These are phyloP conservation scores for Friedmanniomyces simplex DNA, from an alignment of 495 filamentous ascomycete genomes.

Conservation along the genomic window DNA sequence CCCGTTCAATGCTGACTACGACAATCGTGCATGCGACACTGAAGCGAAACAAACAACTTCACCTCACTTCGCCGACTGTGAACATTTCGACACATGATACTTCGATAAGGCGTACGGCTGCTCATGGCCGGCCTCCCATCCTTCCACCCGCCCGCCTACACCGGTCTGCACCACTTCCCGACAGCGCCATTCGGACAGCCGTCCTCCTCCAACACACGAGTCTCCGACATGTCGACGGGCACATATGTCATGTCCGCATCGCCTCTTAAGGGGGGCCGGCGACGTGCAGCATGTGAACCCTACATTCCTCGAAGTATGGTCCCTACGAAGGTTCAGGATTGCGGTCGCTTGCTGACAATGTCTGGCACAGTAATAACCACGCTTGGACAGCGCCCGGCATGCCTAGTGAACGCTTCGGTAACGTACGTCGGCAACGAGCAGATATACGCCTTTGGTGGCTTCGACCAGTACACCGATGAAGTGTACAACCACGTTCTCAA, in stretches of 20 bases:
- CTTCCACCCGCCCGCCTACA: slow-evolving; percentile 17
- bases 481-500: slow-evolving; percentile 96
- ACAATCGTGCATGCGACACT: neutral
- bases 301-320: slow-evolving; percentile 48
- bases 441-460: slow-evolving; percentile 98
- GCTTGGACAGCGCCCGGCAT: slow-evolving; percentile 83
- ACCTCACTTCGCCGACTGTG: neutral
- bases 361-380: slow-evolving; percentile 47
- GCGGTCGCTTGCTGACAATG: neutral
- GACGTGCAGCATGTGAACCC: slow-evolving; percentile 46
- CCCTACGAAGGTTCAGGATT: neutral
- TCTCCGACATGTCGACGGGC: slow-evolving; percentile 48
- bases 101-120: neutral
- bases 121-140: neutral
- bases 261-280: slow-evolving; percentile 51
- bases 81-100: neutral
- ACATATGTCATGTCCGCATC: slow-evolving; percentile 81
- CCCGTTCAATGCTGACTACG: no score
- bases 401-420: slow-evolving; percentile 93
- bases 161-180: slow-evolving; percentile 21
- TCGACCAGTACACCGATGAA: slow-evolving; percentile 97
- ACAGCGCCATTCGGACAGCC: slow-evolving; percentile 18
- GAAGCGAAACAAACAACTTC: neutral
- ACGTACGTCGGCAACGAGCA: slow-evolving; percentile 92
- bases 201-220: slow-evolving; percentile 40